Evolutionary conservation across 164 flowering plant genomes (phyloP), one percentile per base, ranked within the genome.

Genomic region (Saururus chinensis): DNA sequence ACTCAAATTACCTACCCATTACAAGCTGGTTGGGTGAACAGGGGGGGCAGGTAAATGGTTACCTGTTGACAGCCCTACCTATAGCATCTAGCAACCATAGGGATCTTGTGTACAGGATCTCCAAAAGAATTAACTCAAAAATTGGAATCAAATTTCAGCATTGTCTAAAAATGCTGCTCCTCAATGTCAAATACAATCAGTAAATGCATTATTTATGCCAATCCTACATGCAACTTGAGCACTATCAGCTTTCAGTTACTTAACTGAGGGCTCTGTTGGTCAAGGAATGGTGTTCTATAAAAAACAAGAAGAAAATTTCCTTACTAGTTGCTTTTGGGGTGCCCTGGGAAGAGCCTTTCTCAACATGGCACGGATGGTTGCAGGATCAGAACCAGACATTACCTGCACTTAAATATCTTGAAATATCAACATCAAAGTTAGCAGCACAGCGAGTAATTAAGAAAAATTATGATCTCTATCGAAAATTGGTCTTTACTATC

Each of bases 241-340:
- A 45, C 49, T 45, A 45, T 45, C 49, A 12, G 14, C 49, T 17
- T 17, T 45, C 13, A 3, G 11, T 13, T 45, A 45, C 17, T 3
- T 45, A 45, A 45, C 49, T 45, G 7, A 45, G 17, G 17, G 2
- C 7, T 12, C 0, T 2, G 11, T 2, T 4, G n/a, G 1, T 12
- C 17, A 45, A 45, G 14, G 49, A 45, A 8, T 10, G 1, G 11
- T 45, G 49, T 8, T 45, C 37, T 45, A 45, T 45, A 12, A 45
- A 12, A 45, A 0, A 45, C 14, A 45, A 12, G 11, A 45, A 45
- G 17, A 45, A 45, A 2, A 17, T 45, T 12, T 12, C 35, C 93
- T 81, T 82, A 93, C 96, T 65, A 88, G 89, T 76, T 93, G 97
- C 77, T 88, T 88, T 71, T 81, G 80, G 45, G 99, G 97, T 56